phyloP scores from a whole-genome alignment of 1,284 basidiomycete species.

The Phaffia rhodozyma region DNA sequence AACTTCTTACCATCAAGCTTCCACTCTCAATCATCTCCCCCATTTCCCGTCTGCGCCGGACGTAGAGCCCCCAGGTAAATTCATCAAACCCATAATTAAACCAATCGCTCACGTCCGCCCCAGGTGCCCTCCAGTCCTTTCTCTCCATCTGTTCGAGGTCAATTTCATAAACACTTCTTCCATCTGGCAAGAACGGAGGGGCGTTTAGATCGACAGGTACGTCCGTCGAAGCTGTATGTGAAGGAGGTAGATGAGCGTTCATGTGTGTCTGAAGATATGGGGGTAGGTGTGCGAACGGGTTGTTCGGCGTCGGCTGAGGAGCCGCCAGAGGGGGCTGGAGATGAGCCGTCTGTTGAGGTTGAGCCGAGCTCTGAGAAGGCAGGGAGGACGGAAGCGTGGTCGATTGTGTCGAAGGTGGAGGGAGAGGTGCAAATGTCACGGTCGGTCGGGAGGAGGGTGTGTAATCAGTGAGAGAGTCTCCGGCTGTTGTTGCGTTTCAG shows the following conservation, averaged over 20 bases:
- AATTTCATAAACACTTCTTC: constrained; percentile 74
- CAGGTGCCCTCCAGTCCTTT: constrained; percentile 86
- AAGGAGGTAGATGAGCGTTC: constrained; percentile 26
- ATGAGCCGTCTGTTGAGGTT: constrained; percentile 11
- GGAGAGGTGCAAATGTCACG: constrained; percentile 63
- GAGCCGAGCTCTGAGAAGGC: constrained; percentile 16
- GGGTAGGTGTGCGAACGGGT: constrained; percentile 18
- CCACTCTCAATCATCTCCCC: constrained; percentile 56
- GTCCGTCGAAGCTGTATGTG: constrained; percentile 28
- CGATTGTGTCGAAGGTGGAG: constrained; percentile 33
- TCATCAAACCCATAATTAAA: constrained; percentile 99
- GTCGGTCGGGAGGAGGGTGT: constrained; percentile 61
- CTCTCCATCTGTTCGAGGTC: constrained; percentile 70
- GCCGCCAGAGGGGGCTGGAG: constrained; percentile 25
- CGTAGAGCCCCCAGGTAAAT: constrained; percentile 84
- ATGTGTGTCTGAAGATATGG: constrained; percentile 7
- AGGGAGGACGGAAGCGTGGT: constrained; percentile 28
- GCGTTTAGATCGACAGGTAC: constrained; percentile 49
- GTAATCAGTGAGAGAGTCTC: constrained; percentile 73
- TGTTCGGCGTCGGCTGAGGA: background rate
- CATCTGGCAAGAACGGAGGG: constrained; percentile 54
- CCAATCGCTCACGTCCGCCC: constrained; percentile 90
- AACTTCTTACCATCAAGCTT: constrained; percentile 30
- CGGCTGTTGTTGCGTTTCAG: constrained; percentile 21
- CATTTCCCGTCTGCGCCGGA: constrained; percentile 68